Evolutionary conservation across 257 asterid species (phyloP), one percentile per base, ranked within the genome.

Genomic region (Scutellaria minor): DNA sequence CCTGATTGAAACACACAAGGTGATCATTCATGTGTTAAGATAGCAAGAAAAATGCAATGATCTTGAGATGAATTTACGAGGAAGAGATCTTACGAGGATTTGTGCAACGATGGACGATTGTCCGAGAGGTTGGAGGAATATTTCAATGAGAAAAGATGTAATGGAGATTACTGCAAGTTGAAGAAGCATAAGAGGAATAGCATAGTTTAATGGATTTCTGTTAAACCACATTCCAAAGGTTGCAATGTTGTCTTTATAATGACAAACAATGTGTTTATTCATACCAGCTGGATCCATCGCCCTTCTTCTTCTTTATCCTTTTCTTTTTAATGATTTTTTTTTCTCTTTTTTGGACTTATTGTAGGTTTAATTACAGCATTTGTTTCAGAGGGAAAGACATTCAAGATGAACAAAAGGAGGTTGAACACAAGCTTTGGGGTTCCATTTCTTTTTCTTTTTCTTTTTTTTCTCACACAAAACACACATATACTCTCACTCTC

Each of bases 101-200:
- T 87, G 97, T 0, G 98, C 79, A 22, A 92, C 89, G 44, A 87
- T 80, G 0, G 88, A 72, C 2, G 95, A 85, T 77, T 90, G 96
- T 5, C 98, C 96, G 5, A 92, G 88, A 51, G 94, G 96, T 55
- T 67, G 80, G 79, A 92, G 86, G 80, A 78, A 54, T 46, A 73
- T 1, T 10, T 84, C 96, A 56, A 92, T 81, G 48, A 82, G 2
- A 58, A 76, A 41, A 1, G 96, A 84, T 0, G 90, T 52, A 14
- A 83, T 4, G 10, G 96, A 81, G 63, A 87, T 84, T 0, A 81
- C 18, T 0, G 92, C 83, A n/a, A 92, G 79, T 71, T 90, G 97
- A 14, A 87, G 14, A 5, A 90, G 64, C 46, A 90, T 47, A 42
- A 92, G 95, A 39, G 98, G 95, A 7, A 91, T 50, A 3, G 92